Evolutionary conservation across 768 basidiomycete genomes (phyloP), one percentile per base, ranked within the genome.

Genomic region (Tricholoma bakamatsutake): DNA sequence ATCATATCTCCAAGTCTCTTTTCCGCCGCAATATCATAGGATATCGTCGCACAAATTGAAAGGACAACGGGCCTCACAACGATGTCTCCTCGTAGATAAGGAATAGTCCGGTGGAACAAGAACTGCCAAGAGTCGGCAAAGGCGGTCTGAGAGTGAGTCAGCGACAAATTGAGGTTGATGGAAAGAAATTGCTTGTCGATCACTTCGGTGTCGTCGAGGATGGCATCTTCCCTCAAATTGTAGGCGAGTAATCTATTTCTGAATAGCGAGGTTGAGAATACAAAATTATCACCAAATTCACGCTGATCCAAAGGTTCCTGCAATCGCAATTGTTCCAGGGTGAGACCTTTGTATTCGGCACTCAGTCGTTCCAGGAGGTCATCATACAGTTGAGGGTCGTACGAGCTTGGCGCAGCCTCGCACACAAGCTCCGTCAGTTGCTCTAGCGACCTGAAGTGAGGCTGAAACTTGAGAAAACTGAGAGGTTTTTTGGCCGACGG

Each of bases 151-250:
- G 89, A 79, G 62, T 96, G 88, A 18, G 89, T 76, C 37, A 97
- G 73, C 1, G 93, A 94, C 48, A 94, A 79, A 65, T 95, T 94
- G 60, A 93, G 78, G 68, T 97, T 97, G 67, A 95, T 83, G 1
- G 85, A 83, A 48, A 81, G 74, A 3, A 93, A 71, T 33, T 79
- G 77, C 49, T 78, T 81, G 60, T 88, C 80, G 12, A 82, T 71
- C 4, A 71, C 71, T 10, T 82, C 78, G 0, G 74, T 69, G 10
- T 69, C 72, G 5, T 76, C 74, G 0, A 72, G 67, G 61, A 77
- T 76, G 4, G 63, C 62, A 34, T 80, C 74, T 11, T 73, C 69
- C 7, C 67, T 69, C 33, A 62, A 52, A 7, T 68, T 67, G 63
- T 78, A 84, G 0, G 79, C 81, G 31, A 78, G 78, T 46, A 90